These are phyloP conservation scores for Vaccinium macrocarpon DNA, from an alignment of 148 eudicot species.

Conservation along the genomic window DNA sequence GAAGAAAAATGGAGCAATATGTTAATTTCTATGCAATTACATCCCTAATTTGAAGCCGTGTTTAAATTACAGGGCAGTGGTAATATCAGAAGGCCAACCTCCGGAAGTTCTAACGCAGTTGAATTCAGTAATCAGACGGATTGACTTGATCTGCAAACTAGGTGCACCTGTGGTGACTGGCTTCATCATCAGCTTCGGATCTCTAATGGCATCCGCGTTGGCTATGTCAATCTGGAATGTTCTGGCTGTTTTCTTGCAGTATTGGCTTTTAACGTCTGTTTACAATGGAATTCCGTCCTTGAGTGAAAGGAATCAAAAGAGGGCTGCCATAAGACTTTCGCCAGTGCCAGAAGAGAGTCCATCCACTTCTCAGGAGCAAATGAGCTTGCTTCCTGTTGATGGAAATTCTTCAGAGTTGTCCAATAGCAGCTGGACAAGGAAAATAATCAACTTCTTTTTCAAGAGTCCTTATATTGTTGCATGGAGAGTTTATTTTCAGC, in stretches of 20 bases:
- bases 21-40: background rate
- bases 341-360: conserved; percentile 33
- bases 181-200: conserved; percentile 76
- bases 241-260: conserved; percentile 62
- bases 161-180: conserved; percentile 86
- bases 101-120: conserved; percentile 50
- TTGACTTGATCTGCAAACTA: conserved; percentile 74
- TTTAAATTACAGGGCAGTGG: conserved; percentile 68
- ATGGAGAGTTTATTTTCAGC: conserved; percentile 73
- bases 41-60: background rate
- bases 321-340: conserved; percentile 27
- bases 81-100: conserved; percentile 75
- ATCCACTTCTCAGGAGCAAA: conserved; percentile 29
- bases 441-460: conserved; percentile 26
- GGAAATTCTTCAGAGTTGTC: conserved; percentile 16
- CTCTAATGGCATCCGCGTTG: conserved; percentile 68
- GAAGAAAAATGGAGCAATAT: background rate
- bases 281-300: conserved; percentile 69
- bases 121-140: conserved; percentile 78
- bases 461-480: conserved; percentile 39
- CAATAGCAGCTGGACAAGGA: conserved; percentile 16
- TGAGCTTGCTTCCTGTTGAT: conserved; percentile 20
- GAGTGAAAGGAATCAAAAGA: conserved; percentile 41
- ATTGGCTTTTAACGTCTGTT: conserved; percentile 75
- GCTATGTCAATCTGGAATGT: conserved; percentile 66